phyloP scores from a whole-genome alignment of 495 filamentous ascomycete species.

The Pseudotulostoma volvatum region DNA sequence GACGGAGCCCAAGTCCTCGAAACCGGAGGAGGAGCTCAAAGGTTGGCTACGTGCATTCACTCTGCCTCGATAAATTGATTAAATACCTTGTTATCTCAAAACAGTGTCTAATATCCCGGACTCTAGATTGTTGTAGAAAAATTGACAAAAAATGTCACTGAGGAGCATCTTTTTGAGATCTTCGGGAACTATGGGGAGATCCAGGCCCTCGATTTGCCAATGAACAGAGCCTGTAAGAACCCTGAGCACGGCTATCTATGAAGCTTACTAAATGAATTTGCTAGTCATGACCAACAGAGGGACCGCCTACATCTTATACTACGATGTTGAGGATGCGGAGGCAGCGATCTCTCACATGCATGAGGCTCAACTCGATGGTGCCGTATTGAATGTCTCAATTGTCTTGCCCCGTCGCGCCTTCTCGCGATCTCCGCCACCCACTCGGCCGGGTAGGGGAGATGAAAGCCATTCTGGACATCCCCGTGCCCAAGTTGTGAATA shows the following conservation, averaged over 20 bases:
- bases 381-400: conserved; percentile 78
- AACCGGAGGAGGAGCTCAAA: conserved; percentile 40
- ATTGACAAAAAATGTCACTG: conserved; percentile 87
- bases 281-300: conserved; percentile 80
- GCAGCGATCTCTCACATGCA: conserved; percentile 94
- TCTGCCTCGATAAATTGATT: background rate
- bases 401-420: conserved; percentile 66
- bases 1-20: conserved; percentile 30
- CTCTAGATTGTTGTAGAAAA: conserved; percentile 85
- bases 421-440: conserved; percentile 33
- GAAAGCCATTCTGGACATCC: conserved; percentile 19
- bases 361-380: conserved; percentile 86
- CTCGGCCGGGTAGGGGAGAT: conserved; percentile 12
- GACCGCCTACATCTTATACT: conserved; percentile 84
- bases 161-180: conserved; percentile 75
- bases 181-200: conserved; percentile 83
- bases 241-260: background rate
- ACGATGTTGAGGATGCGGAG: conserved; percentile 62
- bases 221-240: conserved; percentile 66
- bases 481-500: conserved; percentile 15
- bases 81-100: no score
- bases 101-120: conserved; percentile 2
- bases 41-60: conserved; percentile 16
- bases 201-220: conserved; percentile 68
- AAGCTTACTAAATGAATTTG: conserved; percentile 3